Conservation (phyloP, 371 early-diverging fungal genomes). For the Encephalitozoon romaleae region DNA sequence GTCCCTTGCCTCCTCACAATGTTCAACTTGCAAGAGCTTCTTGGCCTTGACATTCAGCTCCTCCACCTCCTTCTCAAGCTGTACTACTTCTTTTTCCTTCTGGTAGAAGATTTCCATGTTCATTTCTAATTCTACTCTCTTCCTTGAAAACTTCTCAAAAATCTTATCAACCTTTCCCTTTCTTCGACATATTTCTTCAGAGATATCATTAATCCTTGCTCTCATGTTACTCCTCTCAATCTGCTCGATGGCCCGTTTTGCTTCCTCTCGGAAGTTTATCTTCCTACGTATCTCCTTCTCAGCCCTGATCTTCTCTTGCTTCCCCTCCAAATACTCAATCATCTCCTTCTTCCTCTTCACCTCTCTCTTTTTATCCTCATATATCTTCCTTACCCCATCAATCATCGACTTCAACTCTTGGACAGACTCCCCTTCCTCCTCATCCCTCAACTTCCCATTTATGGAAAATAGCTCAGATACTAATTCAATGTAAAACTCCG, state of each 20-base stretch:
- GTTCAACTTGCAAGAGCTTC: not conserved
- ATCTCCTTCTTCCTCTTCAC: not conserved
- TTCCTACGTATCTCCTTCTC: not conserved
- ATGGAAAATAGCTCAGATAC: not conserved
- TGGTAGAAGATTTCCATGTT: conserved; percentile 7
- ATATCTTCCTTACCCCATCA: not conserved
- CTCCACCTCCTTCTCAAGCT: conserved; percentile 14
- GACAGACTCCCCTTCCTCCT: not conserved
- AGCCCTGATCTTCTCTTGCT: not conserved
- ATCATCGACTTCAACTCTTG: not conserved
- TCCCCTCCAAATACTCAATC: not conserved
- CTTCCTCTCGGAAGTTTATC: not conserved
- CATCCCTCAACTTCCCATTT: not conserved
- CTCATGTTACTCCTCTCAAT: not conserved
- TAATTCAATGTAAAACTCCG: not conserved
- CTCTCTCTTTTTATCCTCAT: not conserved
- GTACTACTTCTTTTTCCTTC: conserved; percentile 31
- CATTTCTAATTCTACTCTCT: conserved; percentile 9
- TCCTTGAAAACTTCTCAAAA: not conserved
- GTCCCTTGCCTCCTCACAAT: not conserved
- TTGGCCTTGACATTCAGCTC: not conserved
- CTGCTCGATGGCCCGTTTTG: not conserved
- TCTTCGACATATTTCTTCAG: not conserved
- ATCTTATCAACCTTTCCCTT: conserved; percentile 17
- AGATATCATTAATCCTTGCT: not conserved